A percentile compares a stretch with the other conserved stretches of the same genome.
phyloP scores from a whole-genome alignment of 1,139 yeast species.

The Diutina scorzettiae region DNA sequence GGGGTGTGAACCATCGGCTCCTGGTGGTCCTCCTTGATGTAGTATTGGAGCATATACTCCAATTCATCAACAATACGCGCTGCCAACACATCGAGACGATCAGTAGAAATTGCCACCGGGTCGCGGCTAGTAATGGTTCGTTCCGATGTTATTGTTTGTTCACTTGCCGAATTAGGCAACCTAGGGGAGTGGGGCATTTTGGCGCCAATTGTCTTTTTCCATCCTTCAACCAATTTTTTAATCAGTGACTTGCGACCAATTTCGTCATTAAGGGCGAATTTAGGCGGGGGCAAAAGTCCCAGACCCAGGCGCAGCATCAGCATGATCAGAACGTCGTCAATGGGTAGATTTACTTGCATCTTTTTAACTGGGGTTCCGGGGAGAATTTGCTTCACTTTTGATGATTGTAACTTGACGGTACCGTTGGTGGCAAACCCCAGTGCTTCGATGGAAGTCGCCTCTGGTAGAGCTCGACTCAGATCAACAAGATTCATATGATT shows the following conservation, averaged over 20 bases:
- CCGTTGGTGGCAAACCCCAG: constrained; percentile 42
- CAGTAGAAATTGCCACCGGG: constrained; percentile 15
- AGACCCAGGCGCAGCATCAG: not conserved
- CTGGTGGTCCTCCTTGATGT: constrained; percentile 11
- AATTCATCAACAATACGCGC: constrained; percentile 74
- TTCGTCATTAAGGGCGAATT: constrained; percentile 10
- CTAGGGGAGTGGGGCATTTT: not conserved
- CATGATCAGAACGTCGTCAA: constrained; percentile 6
- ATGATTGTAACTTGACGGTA: constrained; percentile 33
- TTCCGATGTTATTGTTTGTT: not conserved
- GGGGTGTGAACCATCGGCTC: no score
- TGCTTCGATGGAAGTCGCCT: not conserved
- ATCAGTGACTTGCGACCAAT: constrained; percentile 25
- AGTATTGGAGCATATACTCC: constrained; percentile 30
- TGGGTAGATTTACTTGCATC: constrained; percentile 29
- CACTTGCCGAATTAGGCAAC: not conserved
- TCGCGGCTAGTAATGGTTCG: not conserved
- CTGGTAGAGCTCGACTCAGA: not conserved
- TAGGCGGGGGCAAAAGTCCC: constrained; percentile 2
- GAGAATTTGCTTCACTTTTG: constrained; percentile 32
- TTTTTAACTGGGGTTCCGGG: constrained; percentile 65
- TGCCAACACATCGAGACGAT: constrained; percentile 60
- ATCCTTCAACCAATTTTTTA: constrained; percentile 29
- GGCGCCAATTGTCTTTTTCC: constrained; percentile 12
- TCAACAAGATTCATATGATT: constrained; percentile 32